These are phyloP conservation scores for Pythium diclinum DNA, from an alignment of 352 stramenopile species.

Conservation along the genomic window DNA sequence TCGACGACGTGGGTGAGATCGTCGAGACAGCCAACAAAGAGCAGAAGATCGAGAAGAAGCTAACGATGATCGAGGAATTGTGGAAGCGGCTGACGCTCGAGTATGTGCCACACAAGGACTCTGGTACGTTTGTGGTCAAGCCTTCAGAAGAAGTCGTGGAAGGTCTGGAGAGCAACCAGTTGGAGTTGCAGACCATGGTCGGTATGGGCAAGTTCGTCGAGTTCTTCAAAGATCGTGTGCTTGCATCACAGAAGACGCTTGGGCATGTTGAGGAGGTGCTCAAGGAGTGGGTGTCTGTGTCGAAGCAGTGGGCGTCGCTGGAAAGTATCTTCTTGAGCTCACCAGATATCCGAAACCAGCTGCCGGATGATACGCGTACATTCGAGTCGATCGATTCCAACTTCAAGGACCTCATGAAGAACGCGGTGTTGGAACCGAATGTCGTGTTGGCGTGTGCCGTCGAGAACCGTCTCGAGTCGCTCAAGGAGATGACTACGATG, in stretches of 20 bases:
- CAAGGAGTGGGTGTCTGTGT: conserved; percentile 86
- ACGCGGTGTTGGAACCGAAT: conserved; percentile 82
- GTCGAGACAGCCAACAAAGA: conserved; percentile 88
- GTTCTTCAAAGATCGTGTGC: conserved; percentile 85
- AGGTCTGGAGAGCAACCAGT: conserved; percentile 81
- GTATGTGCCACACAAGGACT: conserved; percentile 87
- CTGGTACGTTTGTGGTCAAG: conserved; percentile 82
- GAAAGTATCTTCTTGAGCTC: conserved; percentile 89
- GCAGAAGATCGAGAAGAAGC: conserved; percentile 89
- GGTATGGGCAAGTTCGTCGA: conserved; percentile 91
- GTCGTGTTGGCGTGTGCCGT: conserved; percentile 74
- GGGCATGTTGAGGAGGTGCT: conserved; percentile 85
- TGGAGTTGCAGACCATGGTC: conserved; percentile 88
- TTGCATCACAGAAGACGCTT: conserved; percentile 74
- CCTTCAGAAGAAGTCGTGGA: conserved; percentile 85
- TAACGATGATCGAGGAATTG: conserved; percentile 86
- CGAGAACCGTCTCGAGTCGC: conserved; percentile 71
- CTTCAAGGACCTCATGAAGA: conserved; percentile 91
- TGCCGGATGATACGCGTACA: conserved; percentile 82
- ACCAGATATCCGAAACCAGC: conserved; percentile 84
- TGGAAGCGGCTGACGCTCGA: conserved; percentile 82
- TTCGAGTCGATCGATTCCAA: conserved; percentile 89
- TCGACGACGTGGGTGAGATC: conserved; percentile 85
- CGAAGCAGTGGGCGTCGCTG: conserved; percentile 85
- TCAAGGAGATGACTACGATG: conserved; percentile 89